phyloP scores from a whole-genome alignment of 2,329 filamentous ascomycete genomes.

The Didymellaceae sp. region DNA sequence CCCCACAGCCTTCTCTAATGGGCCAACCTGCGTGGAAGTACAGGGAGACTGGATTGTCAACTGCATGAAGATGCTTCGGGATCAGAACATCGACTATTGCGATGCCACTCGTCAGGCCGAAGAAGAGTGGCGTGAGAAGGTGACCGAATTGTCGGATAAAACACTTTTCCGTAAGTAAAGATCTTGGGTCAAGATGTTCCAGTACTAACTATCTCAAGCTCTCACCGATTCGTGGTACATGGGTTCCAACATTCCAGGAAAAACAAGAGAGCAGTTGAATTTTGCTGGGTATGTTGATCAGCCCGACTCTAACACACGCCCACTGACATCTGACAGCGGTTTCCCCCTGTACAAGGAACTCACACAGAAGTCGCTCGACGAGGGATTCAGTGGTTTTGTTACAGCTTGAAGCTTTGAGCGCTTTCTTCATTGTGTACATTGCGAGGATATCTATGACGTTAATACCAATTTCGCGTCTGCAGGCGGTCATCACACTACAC shows the following conservation, averaged over 20 bases:
- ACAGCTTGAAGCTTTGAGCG: conserved; percentile 37
- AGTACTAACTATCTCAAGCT: not conserved
- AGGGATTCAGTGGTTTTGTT: conserved; percentile 44
- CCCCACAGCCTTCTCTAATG: conserved; percentile 56
- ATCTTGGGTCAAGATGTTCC: not conserved
- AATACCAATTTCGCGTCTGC: too few species aligned
- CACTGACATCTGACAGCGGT: too few species aligned
- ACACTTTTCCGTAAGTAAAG: conserved; percentile 47
- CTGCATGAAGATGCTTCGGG: conserved; percentile 48
- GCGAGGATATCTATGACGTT: too few species aligned
- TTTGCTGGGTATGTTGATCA: too few species aligned
- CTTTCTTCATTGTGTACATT: too few species aligned
- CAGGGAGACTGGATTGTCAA: conserved; percentile 56
- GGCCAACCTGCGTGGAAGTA: conserved; percentile 53
- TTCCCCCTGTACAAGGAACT: conserved; percentile 50
- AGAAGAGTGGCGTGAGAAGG: conserved; percentile 50
- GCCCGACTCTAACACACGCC: too few species aligned
- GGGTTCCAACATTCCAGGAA: conserved; percentile 55
- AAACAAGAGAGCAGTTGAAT: conserved; percentile 54
- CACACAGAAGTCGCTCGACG: conserved; percentile 48
- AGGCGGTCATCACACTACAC: too few species aligned
- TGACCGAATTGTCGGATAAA: conserved; percentile 50
- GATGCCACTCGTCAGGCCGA: conserved; percentile 52
- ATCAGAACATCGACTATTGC: conserved; percentile 49
- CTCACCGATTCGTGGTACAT: conserved; percentile 49